Base-by-base conservation (phyloP, 495 filamentous ascomycete species). In the Hypoxylon fragiforme region DNA sequence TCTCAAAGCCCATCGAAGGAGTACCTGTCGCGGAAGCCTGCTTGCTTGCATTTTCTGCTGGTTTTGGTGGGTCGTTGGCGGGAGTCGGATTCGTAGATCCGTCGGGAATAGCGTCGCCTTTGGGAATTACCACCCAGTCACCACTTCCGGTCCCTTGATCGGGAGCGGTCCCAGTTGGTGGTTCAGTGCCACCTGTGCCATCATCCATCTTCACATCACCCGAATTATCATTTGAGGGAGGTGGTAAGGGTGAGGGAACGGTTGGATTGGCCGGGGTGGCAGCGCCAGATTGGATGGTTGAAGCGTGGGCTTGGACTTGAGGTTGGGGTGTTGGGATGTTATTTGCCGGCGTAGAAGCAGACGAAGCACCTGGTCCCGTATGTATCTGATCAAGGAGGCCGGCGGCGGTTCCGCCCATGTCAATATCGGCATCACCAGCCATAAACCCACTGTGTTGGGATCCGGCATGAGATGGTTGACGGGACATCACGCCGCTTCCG, bases 351-450 rank as follows among this genome's bases (percentile, higher is more conserved):
- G 79, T 79, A 0, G 78, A 78, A 19, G 74, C 74, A 11, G 76
- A 72, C 14, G 82, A 80, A 42, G 77, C 73, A 44, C 78, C 81
- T 20, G 71, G 70, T 54, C 78, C 80, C 15, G 71, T 71, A 58
- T 81, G 76, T 67, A 86, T 85, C 58, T 87, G 83, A 65, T 87
- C 81, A 6, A 87, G 71, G 14, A 87, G 69, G 43, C 82, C 77
- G 31, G 81, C 83, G 1, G 77, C 80, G 1, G 80, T 81, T 22
- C 81, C 77, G 21, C 81, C 85, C 82, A 88, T 84, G 47, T 85
- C 78, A 54, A 88, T 78, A 62, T 88, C 86, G 8, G 75, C 73
- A 60, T 84, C 81, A 2, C 72, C 74, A 34, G 76, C 64, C 67
- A 80, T 71, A 26, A 77, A 69, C n/a, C 76, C 81, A 60, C 77